Conservation (phyloP, 768 basidiomycete species). For the Lactarius akahatsu region DNA sequence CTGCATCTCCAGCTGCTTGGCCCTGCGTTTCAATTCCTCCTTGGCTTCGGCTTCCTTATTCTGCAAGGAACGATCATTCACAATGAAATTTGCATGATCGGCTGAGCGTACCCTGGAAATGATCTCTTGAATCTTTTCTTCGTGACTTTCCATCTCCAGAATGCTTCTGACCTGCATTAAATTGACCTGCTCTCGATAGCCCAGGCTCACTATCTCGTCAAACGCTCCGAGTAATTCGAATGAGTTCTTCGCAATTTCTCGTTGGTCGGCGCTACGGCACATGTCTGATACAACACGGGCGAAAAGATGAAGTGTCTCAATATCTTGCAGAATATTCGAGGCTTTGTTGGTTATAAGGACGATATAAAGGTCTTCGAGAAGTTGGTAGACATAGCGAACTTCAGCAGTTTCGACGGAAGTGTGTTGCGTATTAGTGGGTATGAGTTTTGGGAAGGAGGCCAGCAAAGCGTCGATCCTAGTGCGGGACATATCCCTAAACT, state of each 20-base stretch:
- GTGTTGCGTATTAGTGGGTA: slow-evolving; percentile 91
- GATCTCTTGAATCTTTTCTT: slow-evolving; percentile 96
- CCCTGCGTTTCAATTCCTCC: slow-evolving; percentile 96
- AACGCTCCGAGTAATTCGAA: slow-evolving; percentile 95
- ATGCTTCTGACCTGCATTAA: slow-evolving; percentile 76
- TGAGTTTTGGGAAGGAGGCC: slow-evolving; percentile 95
- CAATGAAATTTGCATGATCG: background rate
- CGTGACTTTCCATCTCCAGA: slow-evolving; percentile 88
- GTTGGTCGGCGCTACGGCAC: slow-evolving; percentile 82
- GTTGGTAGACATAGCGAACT: slow-evolving; percentile 96
- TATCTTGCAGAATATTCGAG: slow-evolving; percentile 98
- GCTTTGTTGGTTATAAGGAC: slow-evolving; percentile 97
- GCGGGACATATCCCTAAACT: slow-evolving; percentile 91
- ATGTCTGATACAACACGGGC: slow-evolving; percentile 92
- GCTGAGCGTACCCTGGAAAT: slow-evolving; percentile 74
- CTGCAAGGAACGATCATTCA: slow-evolving; percentile 39
- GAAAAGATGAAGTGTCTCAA: slow-evolving; percentile 92
- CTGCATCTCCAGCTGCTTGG: slow-evolving; percentile 98
- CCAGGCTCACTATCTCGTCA: slow-evolving; percentile 93
- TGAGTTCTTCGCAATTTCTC: slow-evolving; percentile 85
- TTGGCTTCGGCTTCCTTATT: slow-evolving; percentile 99
- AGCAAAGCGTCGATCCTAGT: slow-evolving; percentile 93
- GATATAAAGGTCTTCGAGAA: slow-evolving; percentile 95
- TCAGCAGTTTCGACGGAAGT: slow-evolving; percentile 95
- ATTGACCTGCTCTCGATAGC: slow-evolving; percentile 78